Evolutionary conservation across 441 rosid genomes (phyloP), one percentile per base, ranked within the genome.

Genomic region (Populus tomentosa): DNA sequence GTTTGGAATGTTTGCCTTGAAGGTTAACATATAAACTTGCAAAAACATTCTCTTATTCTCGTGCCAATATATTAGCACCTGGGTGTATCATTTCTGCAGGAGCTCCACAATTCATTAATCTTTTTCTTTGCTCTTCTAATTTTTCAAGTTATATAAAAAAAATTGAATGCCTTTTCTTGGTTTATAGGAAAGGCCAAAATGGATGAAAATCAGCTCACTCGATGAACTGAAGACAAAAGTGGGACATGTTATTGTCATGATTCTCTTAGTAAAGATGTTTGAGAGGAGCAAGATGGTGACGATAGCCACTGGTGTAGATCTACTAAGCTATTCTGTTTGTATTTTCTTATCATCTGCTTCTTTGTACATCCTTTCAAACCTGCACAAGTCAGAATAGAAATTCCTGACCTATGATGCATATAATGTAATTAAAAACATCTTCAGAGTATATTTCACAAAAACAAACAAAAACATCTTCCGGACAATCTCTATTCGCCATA

Each of bases 261-360:
- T 94, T 82, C 91, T 92, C n/a, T 72, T 94, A 5, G 97, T 94
- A 82, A 94, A 94, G 87, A 94, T 94, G 98, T 90, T 92, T 71
- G 98, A 92, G 83, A 89, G 93, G 87, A 92, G 98, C 94, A 94
- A 94, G 82, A 89, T 91, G 95, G 98, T 94, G 79, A 82, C 89
- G 14, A 94, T 94, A 67, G 85, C 93, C 18, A 92, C 97, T 0
- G 97, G 97, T 21, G 28, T 86, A 4, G 97, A 94, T 81, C 85
- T 94, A 21, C 87, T 94, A 23, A 86, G 97, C 80, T 94, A 94
- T 82, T 91, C 98, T 18, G 53, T 93, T 56, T 93, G 97, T 30
- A 93, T 94, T 36, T 93, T 93, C 87, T 83, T 94, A 67, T 91
- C 98, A 3, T 93, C 98, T 36, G 97, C 97, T 83, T 94, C 97